A percentile compares a stretch with the other conserved stretches of the same genome.
Conservation (phyloP, 768 basidiomycete genomes). For the Pluteus cervinus region DNA sequence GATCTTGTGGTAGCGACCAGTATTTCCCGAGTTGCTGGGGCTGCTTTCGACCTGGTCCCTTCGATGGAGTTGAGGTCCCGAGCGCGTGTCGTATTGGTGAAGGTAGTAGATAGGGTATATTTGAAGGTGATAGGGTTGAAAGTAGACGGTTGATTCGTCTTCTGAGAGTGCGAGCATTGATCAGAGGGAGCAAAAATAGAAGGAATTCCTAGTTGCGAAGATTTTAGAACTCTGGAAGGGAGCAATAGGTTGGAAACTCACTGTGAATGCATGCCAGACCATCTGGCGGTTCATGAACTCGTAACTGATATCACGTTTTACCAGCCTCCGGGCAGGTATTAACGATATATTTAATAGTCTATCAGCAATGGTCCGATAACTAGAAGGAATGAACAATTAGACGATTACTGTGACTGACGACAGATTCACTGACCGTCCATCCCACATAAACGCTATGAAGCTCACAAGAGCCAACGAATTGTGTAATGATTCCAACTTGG, state of each 20-base stretch:
- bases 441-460: constrained; percentile 79
- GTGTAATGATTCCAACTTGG: constrained; percentile 62
- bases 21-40: constrained; percentile 47
- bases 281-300: constrained; percentile 99
- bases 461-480: constrained; percentile 60
- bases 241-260: constrained; percentile 30
- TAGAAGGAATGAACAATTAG: constrained; percentile 21
- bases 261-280: constrained; percentile 99
- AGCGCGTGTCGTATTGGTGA: constrained; percentile 12
- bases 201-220: constrained; percentile 74
- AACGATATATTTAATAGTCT: constrained; percentile 72
- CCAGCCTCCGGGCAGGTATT: constrained; percentile 60
- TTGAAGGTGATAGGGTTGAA: constrained; percentile 21
- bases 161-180: constrained; percentile 63
- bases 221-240: not conserved
- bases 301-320: constrained; percentile 85
- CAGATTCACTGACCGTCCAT: constrained; percentile 61
- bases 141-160: constrained; percentile 42
- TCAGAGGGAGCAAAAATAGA: constrained; percentile 82
- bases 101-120: constrained; percentile 24
- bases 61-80: not conserved
- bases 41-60: not conserved
- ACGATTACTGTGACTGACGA: not conserved
- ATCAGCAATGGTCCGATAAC: constrained; percentile 83
- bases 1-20: constrained; percentile 59